Evolutionary conservation across 208 protist genomes (phyloP), one percentile per base, ranked within the genome.

Genomic region (Wallacemonas collosoma): DNA sequence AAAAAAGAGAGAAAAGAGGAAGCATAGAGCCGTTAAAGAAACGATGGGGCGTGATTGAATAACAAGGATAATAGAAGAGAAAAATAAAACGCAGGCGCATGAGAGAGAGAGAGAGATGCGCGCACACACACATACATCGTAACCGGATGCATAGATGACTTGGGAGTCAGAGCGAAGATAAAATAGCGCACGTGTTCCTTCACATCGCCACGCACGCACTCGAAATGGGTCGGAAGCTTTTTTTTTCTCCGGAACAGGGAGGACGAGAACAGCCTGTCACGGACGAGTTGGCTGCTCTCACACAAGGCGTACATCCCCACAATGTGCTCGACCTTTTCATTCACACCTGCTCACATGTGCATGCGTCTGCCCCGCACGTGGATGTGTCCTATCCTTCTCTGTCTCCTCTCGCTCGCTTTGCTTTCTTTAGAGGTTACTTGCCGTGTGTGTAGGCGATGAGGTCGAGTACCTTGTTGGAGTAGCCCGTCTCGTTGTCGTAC

Each of bases 401-500:
- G 9, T 39, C 38, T 63, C 26, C 26, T 26, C 26, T 26, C 26
- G 26, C 26, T 26, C 26, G 26, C 26, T 15, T 57, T 57, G 6
- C 26, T 54, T 11, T 71, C 40, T 12, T 54, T 2, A n/a, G 12
- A 39, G 39, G 72, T 36, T 77, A 45, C 50, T 77, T 69, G 26
- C 58, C 47, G 38, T 64, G 40, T 48, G 76, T 87, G 63, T 78
- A 81, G 35, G 70, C 38, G 62, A 98, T 83, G 56, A 99, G 93
- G 75, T 99, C 98, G 45, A 99, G 78, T 6, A 99, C 91, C 71
- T 98, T 94, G 89, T 96, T 86, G 60, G 89, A 96, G 88, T 99
- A 99, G 64, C 98, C 98, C 68, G 82, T 98, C 85, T 99, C 98
- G 83, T 99, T 99, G 88, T 99, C 98, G 76, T 99, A 99, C 98